Evolutionary conservation across 768 basidiomycete genomes (phyloP).

Genomic region (Clitopilus passeckerianus): DNA sequence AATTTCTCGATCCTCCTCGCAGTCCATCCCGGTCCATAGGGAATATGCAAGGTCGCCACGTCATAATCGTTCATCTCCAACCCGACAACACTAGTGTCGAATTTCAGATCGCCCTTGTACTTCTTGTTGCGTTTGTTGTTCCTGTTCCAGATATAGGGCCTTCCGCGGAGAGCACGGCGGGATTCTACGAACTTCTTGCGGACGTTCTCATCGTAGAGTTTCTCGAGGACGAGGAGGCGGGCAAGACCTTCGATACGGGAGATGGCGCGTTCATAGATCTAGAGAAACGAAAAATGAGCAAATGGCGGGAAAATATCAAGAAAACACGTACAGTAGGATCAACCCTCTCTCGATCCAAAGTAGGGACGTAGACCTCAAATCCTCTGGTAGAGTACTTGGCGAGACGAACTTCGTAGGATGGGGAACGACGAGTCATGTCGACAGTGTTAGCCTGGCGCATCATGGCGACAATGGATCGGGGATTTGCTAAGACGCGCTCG

Average conservation of each 20-base stretch:
- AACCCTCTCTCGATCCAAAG: slow-evolving; percentile 41
- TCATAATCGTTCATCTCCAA: slow-evolving; percentile 58
- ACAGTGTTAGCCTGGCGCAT: slow-evolving; percentile 66
- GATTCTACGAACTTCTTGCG: slow-evolving; percentile 43
- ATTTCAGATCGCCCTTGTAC: slow-evolving; percentile 55
- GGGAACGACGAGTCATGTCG: slow-evolving; percentile 58
- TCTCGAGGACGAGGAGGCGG: slow-evolving; percentile 58
- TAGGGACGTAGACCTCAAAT: slow-evolving; percentile 55
- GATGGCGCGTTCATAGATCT: slow-evolving; percentile 63
- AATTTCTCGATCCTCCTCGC: slow-evolving; percentile 51
- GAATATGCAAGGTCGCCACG: slow-evolving; percentile 48
- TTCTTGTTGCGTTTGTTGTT: slow-evolving; percentile 29
- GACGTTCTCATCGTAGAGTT: slow-evolving; percentile 37
- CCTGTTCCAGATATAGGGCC: slow-evolving; percentile 28
- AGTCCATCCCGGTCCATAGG: slow-evolving; percentile 59
- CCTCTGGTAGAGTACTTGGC: slow-evolving; percentile 51
- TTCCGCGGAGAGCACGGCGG: slow-evolving; percentile 44
- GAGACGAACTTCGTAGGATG: slow-evolving; percentile 60
- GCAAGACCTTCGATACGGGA: slow-evolving; percentile 53
- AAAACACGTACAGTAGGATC: slow-evolving; percentile 48
- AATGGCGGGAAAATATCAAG: too few relatives aligned
- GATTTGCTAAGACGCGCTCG: slow-evolving; percentile 53
- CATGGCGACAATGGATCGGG: slow-evolving; percentile 53
- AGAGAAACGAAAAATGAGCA: not conserved
- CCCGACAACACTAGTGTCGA: slow-evolving; percentile 30